phyloP scores from a whole-genome alignment of 2,329 filamentous ascomycete genomes.

The Lithohypha guttulata region DNA sequence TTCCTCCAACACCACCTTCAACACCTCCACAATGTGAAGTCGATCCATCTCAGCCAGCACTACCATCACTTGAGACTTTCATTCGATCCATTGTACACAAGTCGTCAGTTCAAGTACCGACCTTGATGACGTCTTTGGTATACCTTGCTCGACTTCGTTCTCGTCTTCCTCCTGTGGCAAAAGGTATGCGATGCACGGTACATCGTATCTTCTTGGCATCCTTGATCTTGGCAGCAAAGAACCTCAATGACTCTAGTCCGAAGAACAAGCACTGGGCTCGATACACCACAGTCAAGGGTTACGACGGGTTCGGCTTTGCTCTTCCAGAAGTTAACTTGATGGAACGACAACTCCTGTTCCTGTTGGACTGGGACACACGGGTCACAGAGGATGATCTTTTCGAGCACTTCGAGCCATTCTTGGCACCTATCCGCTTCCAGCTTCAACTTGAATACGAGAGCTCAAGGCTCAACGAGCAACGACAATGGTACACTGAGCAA shows the following conservation, averaged over 20 bases:
- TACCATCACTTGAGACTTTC: constrained; percentile 81
- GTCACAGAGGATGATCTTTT: constrained; percentile 80
- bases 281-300: constrained; percentile 69
- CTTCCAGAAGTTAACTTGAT: constrained; percentile 96
- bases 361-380: constrained; percentile 87
- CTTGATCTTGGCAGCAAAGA: constrained; percentile 69
- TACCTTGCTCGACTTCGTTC: constrained; percentile 79
- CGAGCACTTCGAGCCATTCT: constrained; percentile 74
- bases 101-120: constrained; percentile 94
- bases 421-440: constrained; percentile 65
- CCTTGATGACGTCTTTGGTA: constrained; percentile 91
- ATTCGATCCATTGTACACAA: constrained; percentile 82
- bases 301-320: constrained; percentile 76
- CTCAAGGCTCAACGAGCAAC: constrained; percentile 27
- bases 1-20: constrained; percentile 46
- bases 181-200: constrained; percentile 90
- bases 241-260: constrained; percentile 93
- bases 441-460: constrained; percentile 45
- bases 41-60: constrained; percentile 28
- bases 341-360: constrained; percentile 95
- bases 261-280: constrained; percentile 99
- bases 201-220: constrained; percentile 83
- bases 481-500: constrained; percentile 27
- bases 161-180: constrained; percentile 83
- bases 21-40: constrained; percentile 43